A percentile compares a stretch with the other conserved stretches of the same genome.
These are phyloP conservation scores for Keithomyces neogunnii DNA, from an alignment of 2,329 filamentous ascomycete species.

Conservation along the genomic window DNA sequence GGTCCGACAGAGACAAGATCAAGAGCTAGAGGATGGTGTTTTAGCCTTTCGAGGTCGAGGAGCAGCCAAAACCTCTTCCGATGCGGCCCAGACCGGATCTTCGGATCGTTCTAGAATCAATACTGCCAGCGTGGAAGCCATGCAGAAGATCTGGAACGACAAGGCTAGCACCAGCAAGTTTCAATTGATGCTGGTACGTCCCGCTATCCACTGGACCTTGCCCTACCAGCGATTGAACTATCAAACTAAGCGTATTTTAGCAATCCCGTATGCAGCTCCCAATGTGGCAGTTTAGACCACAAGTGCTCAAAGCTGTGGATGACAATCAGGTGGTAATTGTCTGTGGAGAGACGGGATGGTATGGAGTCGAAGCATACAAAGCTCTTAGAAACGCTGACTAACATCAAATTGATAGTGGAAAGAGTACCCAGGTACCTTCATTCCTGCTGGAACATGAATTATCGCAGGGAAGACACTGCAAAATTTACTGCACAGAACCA, in stretches of 20 bases:
- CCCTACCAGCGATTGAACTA: not conserved
- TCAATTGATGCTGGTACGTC: slow-evolving; percentile 64
- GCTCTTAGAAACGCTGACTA: slow-evolving; percentile 9
- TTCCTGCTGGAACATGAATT: slow-evolving; percentile 89
- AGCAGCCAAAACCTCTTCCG: slow-evolving; percentile 35
- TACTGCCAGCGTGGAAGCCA: slow-evolving; percentile 35
- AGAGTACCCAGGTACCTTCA: slow-evolving; percentile 94
- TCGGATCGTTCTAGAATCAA: slow-evolving; percentile 34
- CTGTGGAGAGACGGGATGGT: slow-evolving; percentile 91
- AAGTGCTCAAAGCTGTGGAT: slow-evolving; percentile 70
- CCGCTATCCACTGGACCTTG: not conserved
- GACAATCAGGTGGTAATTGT: slow-evolving; percentile 82
- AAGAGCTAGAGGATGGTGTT: slow-evolving; percentile 65
- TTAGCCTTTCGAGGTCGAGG: slow-evolving; percentile 65
- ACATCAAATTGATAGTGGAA: slow-evolving; percentile 48
- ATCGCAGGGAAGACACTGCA: slow-evolving; percentile 69
- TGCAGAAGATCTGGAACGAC: slow-evolving; percentile 50
- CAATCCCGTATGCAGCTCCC: slow-evolving; percentile 70
- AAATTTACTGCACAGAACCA: slow-evolving; percentile 92
- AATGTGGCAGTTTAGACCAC: slow-evolving; percentile 76
- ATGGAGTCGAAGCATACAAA: slow-evolving; percentile 13
- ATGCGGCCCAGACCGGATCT: slow-evolving; percentile 38
- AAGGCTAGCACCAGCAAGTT: slow-evolving; percentile 54
- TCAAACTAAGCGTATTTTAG: slow-evolving; percentile 13
- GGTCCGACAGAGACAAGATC: slow-evolving; percentile 59